phyloP scores from a whole-genome alignment of 148 eudicot genomes.

The Euryodendron excelsum region DNA sequence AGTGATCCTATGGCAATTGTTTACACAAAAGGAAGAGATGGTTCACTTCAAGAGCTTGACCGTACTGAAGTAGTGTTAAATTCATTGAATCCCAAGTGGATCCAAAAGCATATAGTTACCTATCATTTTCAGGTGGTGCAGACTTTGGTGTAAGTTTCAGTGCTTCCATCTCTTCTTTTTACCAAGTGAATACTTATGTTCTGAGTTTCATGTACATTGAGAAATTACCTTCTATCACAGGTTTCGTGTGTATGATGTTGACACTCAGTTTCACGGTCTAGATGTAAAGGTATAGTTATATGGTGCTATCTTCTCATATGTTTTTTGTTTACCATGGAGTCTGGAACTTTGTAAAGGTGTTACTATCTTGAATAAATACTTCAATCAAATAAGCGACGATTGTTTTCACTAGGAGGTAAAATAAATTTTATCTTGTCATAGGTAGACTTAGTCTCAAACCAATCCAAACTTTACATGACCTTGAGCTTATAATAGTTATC shows the following conservation, averaged over 20 bases:
- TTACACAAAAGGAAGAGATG: slow-evolving; percentile 79
- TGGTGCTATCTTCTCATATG: slow-evolving; percentile 3
- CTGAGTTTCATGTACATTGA: slow-evolving; percentile 20
- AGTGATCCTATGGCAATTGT: slow-evolving; percentile 93
- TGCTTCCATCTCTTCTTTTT: slow-evolving; percentile 6
- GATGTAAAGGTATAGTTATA: slow-evolving; percentile 68
- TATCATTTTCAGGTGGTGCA: slow-evolving; percentile 92
- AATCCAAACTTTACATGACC: neutral
- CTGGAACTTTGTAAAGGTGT: neutral
- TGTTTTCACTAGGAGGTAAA: neutral
- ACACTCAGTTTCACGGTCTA: slow-evolving; percentile 70
- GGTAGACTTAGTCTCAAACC: neutral
- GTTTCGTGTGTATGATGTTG: slow-evolving; percentile 91
- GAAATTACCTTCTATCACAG: slow-evolving; percentile 43
- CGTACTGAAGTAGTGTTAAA: slow-evolving; percentile 91
- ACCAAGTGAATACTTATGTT: neutral
- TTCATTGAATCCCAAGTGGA: slow-evolving; percentile 86
- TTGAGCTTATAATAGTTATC: neutral
- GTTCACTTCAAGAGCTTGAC: slow-evolving; percentile 82
- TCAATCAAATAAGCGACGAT: neutral
- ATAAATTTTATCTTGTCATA: neutral
- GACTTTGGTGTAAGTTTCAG: slow-evolving; percentile 74
- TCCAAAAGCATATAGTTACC: slow-evolving; percentile 54
- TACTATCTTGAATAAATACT: neutral
- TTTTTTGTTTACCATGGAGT: neutral